Base-by-base conservation (phyloP, 2,329 filamentous ascomycete species). In the Cryphonectria carpinicola region DNA sequence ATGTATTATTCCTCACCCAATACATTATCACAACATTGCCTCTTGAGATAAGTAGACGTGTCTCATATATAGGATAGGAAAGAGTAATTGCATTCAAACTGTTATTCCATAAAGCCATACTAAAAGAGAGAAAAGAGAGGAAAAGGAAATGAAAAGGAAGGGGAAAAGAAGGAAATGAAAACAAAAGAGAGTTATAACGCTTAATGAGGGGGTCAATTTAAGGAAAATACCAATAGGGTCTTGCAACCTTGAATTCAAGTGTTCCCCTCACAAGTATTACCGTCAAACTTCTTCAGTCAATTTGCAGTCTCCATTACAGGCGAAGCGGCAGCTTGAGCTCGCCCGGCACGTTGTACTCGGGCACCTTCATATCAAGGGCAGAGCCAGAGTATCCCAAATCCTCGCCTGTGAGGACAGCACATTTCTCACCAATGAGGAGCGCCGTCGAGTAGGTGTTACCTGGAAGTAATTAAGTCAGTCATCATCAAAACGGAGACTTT, bases 281-380 rank as follows among this genome's bases (percentile, higher is more conserved):
- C 43, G 22, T 19, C 43, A 22, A 39, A 7, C 37, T 39, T 37
- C 11, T 11, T 3, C 19, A 10, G 19, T 22, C 61, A 19, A 22
- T 25, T 13, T 52, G 39, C 25, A 35, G 32, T 6, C 25, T 37
- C 6, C 60, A 52, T 78, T 78, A 86, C 52, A 86, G 76, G 64
- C 84, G 84, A 73, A 76, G 80, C 1, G 77, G 74, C 28, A 85
- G 77, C 4, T 75, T 74, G 10, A 80, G 66, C 74, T 88, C 86
- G 6, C 85, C 85, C 0, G 86, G 88, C 0, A 86, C 88, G 72
- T 90, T 80, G 77, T 91, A 91, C 13, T 83, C 84, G 1, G 89
- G 89, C 4, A 91, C 91, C 81, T 89, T 92, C 93, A 95, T 95
- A 58, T 94, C 90, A 73, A 95, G 83, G 13, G 90, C 92, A 41